Base-by-base conservation (phyloP, 352 stramenopile species). In the Phytophthora pisi region DNA sequence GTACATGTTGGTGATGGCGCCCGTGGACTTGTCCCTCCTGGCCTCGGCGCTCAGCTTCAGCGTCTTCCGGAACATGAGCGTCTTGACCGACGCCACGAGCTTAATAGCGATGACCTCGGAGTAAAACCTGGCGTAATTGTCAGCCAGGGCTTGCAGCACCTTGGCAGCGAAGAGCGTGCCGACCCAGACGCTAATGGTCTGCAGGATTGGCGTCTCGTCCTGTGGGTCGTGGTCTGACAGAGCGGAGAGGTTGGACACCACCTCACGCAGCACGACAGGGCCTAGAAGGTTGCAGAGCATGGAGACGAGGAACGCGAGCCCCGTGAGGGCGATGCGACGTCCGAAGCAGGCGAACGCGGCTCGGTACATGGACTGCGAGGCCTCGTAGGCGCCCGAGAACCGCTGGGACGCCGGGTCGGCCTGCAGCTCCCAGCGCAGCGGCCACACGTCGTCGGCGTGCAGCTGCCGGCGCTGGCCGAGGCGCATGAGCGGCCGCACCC, bases 1-100 rank as follows among this genome's bases (percentile, higher is more conserved):
- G 77, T 88, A 90, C 61, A 90, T 79, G 72, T 81, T 90, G 54
- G 74, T 69, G 49, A 92, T 87, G 3, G 75, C 80, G 1, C 78
- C 79, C 13, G 79, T 89, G 24, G 78, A 86, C 43, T 82, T 88
- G 18, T 72, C 36, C 23, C 51, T 63, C 8, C 79, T 65, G 13
- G 84, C 69, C 28, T 74, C 66, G 18, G 75, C 73, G 53, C 66
- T 90, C 4, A 90, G 54, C 0, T 66, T 70, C 38, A 90, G 45
- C 13, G 77, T 82, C 63, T 90, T 90, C 31, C 56, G 59, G 70
- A 84, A 90, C 20, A 92, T 51, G 26, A 88, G 36, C 16, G 69
- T 72, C 71, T 90, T 87, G 52, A 92, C 51, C 2, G 66, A 68
- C 11, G 58, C 78, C 5, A 79, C 71, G 36, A 90, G 79, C 57